Conservation (phyloP, 2,329 filamentous ascomycete genomes). For the Aulographum hederae region DNA sequence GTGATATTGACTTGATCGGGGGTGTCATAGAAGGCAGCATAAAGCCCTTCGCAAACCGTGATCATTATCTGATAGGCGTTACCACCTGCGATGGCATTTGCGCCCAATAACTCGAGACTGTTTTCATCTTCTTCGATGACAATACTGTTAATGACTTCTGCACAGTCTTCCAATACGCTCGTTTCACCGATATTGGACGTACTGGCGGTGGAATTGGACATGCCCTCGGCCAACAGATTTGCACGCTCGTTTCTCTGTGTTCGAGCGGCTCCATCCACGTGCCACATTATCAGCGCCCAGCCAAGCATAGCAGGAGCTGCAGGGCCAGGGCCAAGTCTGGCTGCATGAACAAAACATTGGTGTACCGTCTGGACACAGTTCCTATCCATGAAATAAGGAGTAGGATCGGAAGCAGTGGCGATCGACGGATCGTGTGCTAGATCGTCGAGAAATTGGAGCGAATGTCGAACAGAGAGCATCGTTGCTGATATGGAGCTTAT, state of each 20-base stretch:
- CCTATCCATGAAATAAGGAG: slow-evolving; percentile 50
- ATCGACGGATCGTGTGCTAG: background rate
- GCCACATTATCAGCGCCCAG: slow-evolving; percentile 52
- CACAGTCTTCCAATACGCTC: background rate
- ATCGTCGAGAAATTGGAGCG: slow-evolving; percentile 14
- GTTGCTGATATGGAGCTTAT: slow-evolving; percentile 11
- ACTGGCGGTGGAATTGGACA: background rate
- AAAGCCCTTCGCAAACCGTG: background rate
- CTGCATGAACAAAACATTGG: slow-evolving; percentile 44
- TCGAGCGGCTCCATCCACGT: background rate
- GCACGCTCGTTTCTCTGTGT: background rate
- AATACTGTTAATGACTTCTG: background rate
- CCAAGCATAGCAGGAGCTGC: slow-evolving; percentile 60
- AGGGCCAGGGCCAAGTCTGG: slow-evolving; percentile 35
- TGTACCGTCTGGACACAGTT: slow-evolving; percentile 57
- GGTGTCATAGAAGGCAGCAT: background rate
- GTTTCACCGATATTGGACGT: background rate
- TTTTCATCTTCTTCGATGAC: background rate
- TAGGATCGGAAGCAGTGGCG: slow-evolving; percentile 11
- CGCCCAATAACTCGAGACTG: background rate
- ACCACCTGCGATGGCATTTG: background rate
- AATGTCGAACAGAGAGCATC: slow-evolving; percentile 12
- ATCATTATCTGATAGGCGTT: background rate
- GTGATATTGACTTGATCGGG: background rate
- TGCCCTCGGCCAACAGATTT: background rate